Percentiles rank a stretch among this genome's conserved stretches.
phyloP scores from a whole-genome alignment of 2,329 filamentous ascomycete genomes.

The Thielaviopsis ethacetica region DNA sequence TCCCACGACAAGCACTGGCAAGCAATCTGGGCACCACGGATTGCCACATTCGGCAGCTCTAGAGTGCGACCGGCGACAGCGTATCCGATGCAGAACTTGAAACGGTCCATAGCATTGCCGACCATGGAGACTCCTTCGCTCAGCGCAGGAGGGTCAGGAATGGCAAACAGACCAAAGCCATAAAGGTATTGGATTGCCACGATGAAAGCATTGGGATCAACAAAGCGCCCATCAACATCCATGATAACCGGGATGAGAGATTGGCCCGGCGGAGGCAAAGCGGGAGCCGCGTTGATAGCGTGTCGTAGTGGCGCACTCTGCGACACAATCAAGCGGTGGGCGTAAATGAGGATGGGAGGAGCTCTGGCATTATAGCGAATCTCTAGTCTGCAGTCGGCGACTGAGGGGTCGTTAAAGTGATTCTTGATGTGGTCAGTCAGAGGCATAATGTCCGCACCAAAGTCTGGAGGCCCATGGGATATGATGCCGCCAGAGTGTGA shows the following conservation, averaged over 20 bases:
- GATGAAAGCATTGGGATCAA: constrained; percentile 39
- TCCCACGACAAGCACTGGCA: constrained; percentile 43
- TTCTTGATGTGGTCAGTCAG: constrained; percentile 20
- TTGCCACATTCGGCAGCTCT: constrained; percentile 35
- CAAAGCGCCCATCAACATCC: constrained; percentile 33
- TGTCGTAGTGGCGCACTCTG: constrained; percentile 27
- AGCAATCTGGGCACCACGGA: constrained; percentile 43
- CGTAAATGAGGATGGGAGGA: constrained; percentile 28
- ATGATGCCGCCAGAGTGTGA: constrained; percentile 13
- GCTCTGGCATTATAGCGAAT: constrained; percentile 23
- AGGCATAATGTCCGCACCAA: constrained; percentile 28
- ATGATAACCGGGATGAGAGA: constrained; percentile 25
- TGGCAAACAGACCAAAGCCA: constrained; percentile 31
- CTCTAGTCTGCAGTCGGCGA: constrained; percentile 27
- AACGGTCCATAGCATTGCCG: constrained; percentile 25
- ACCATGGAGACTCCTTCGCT: constrained; percentile 21
- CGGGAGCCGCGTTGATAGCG: constrained; percentile 18
- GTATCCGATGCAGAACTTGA: constrained; percentile 45
- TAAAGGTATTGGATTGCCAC: constrained; percentile 42
- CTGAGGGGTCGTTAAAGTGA: constrained; percentile 22
- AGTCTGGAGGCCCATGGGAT: constrained; percentile 27
- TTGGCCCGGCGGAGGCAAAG: constrained; percentile 15
- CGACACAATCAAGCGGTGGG: constrained; percentile 38
- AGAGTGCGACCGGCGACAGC: constrained; percentile 45
- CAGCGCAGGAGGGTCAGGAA: constrained; percentile 18